Conservation (phyloP, 1,139 yeast species). For the Pichia sp. region DNA sequence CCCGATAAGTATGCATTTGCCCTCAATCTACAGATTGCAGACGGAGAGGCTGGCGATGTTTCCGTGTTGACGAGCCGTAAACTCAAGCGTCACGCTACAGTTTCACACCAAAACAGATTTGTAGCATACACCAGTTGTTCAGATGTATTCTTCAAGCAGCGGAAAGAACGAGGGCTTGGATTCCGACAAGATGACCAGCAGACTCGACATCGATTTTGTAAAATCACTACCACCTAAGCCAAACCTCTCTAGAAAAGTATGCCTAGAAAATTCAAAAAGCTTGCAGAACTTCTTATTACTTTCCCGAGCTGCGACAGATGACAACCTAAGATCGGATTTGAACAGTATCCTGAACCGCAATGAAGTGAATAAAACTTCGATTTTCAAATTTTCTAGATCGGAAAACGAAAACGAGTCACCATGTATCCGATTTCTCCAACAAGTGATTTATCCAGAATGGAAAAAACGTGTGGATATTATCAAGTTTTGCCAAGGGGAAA, state of each 20-base stretch:
- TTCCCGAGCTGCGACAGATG: conserved; percentile 43
- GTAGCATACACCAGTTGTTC: background rate
- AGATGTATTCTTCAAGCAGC: conserved; percentile 11
- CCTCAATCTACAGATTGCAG: too few species aligned
- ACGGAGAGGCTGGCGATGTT: too few species aligned
- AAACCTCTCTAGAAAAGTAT: conserved; percentile 31
- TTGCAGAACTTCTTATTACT: conserved; percentile 38
- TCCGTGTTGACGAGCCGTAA: too few species aligned
- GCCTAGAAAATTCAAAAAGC: conserved; percentile 36
- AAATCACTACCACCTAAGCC: conserved; percentile 25
- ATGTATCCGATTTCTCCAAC: conserved; percentile 34
- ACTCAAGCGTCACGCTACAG: too few species aligned
- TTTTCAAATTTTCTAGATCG: conserved; percentile 20
- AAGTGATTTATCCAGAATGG: conserved; percentile 43
- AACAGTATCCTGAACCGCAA: conserved; percentile 34
- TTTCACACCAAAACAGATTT: too few species aligned
- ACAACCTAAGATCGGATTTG: conserved; percentile 37
- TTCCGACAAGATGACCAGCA: background rate
- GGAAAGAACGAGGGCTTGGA: background rate
- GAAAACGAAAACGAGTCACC: conserved; percentile 12
- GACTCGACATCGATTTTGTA: conserved; percentile 20
- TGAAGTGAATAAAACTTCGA: conserved; percentile 22
- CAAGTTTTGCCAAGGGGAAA: conserved; percentile 35
- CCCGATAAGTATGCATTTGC: too few species aligned
- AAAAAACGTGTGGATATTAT: conserved; percentile 35